Base-by-base conservation (phyloP, 495 filamentous ascomycete species). In the Penicillium pancosmium region DNA sequence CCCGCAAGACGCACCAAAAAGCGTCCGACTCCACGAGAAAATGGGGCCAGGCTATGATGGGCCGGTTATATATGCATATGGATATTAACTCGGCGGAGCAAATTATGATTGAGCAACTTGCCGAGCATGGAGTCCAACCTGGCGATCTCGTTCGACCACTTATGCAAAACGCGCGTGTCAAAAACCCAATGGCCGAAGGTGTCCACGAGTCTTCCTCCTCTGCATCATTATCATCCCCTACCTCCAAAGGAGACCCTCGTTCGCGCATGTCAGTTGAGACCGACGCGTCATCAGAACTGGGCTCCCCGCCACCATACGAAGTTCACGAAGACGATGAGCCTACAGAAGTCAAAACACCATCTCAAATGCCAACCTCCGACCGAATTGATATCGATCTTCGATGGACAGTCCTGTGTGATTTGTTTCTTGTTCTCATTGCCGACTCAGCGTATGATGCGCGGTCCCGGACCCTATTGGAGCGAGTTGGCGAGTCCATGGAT, bases 1-100 rank as follows among this genome's bases (percentile, higher is more conserved):
- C 81, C 0, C 92, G 86, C 75, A 97, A 92, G 72, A 76, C 86
- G 11, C 60, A 92, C 5, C 79, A 82, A 18, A 70, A 88, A 51
- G 85, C 88, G 1, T 73, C 84, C 10, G 94, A 98, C 74, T 82
- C 84, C 40, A 88, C 90, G 80, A 88, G 88, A 71, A 97, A 96
- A 88, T 99, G 93, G 93, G 86, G 90, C 52, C 95, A 98, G 68
- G 92, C 92, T 73, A 95, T 97, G 80, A 98, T 98, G 91, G 82
- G 95, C 12, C 85, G 92, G 55, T 67, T 99, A 35, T 98, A 97
- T 73, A 75, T 82, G 18, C 94, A 99, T 74, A 98, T 99, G 94
- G 94, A 99, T 54, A 92, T 99, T 65, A 89, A 86, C 66, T 69
- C 88, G 34, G 72, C 73, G 55, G 94, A 99, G 78, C 94, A 99